Conservation (phyloP, 495 filamentous ascomycete genomes). For the Hyaloscypha bicolor region DNA sequence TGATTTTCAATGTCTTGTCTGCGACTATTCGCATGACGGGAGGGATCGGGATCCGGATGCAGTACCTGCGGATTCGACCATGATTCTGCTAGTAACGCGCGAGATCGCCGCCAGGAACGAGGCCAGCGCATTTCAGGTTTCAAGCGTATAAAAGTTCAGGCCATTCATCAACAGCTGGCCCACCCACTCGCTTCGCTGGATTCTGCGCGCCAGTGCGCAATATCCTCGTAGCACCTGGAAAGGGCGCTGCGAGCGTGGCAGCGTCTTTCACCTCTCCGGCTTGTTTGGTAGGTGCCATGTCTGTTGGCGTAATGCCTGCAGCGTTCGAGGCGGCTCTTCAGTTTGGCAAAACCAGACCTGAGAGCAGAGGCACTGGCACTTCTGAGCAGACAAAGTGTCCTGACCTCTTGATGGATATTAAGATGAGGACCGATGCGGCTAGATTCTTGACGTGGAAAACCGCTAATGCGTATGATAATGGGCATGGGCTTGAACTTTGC, state of each 20-base stretch:
- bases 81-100: conserved; percentile 52
- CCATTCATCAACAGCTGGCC: conserved; percentile 48
- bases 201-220: conserved; percentile 50
- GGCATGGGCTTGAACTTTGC: conserved; percentile 44
- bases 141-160: conserved; percentile 26
- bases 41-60: conserved; percentile 23
- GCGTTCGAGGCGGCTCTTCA: conserved; percentile 53
- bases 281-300: conserved; percentile 55
- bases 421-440: conserved; percentile 56
- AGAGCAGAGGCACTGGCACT: conserved; percentile 46
- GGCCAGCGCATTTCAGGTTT: too few relatives aligned
- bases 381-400: conserved; percentile 50
- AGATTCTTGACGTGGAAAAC: conserved; percentile 56
- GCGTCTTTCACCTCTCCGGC: conserved; percentile 38
- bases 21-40: conserved; percentile 41
- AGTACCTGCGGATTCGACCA: conserved; percentile 42
- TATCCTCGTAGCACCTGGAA: conserved; percentile 37
- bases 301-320: conserved; percentile 53
- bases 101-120: too few relatives aligned
- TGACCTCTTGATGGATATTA: conserved; percentile 53
- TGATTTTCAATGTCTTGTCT: conserved; percentile 56
- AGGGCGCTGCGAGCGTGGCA: too few relatives aligned
- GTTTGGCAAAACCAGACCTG: conserved; percentile 48
- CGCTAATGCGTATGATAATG: conserved; percentile 42
- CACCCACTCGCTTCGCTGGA: conserved; percentile 49